These are phyloP conservation scores for Farysia itapuensis DNA, from an alignment of 1,284 basidiomycete genomes.

Conservation along the genomic window DNA sequence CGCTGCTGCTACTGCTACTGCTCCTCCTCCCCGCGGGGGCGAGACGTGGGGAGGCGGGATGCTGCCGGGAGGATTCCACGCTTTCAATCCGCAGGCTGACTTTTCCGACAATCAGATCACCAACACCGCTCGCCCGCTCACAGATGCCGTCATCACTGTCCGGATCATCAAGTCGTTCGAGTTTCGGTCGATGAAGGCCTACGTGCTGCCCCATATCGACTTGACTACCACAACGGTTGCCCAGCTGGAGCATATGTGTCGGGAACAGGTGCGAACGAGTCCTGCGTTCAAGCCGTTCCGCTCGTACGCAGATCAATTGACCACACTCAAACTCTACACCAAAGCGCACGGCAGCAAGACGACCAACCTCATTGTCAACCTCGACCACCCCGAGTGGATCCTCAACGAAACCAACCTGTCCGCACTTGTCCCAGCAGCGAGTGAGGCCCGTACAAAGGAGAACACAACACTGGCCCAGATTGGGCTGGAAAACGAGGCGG, in stretches of 20 bases:
- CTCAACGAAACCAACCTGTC: constrained; percentile 16
- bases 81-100: constrained; percentile 41
- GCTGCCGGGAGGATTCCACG: constrained; percentile 33
- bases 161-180: constrained; percentile 94
- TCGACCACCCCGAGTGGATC: constrained; percentile 57
- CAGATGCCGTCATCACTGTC: constrained; percentile 79
- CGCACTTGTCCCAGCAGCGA: background rate
- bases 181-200: constrained; percentile 83
- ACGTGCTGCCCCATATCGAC: constrained; percentile 81
- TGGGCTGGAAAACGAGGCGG: constrained; percentile 55
- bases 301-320: constrained; percentile 58
- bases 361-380: constrained; percentile 58
- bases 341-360: constrained; percentile 88
- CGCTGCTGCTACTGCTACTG: too few relatives aligned
- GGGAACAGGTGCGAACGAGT: constrained; percentile 61
- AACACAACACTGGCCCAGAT: constrained; percentile 37
- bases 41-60: background rate
- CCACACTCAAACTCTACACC: constrained; percentile 91
- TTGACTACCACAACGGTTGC: constrained; percentile 76
- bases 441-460: constrained; percentile 5
- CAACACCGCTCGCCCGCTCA: constrained; percentile 70
- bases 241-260: constrained; percentile 72
- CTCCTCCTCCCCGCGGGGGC: too few relatives aligned
- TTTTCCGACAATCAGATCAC: constrained; percentile 66
- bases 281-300: constrained; percentile 48